These are phyloP conservation scores for Euphorbia lathyris DNA, from an alignment of 345 rosid species.

Conservation along the genomic window DNA sequence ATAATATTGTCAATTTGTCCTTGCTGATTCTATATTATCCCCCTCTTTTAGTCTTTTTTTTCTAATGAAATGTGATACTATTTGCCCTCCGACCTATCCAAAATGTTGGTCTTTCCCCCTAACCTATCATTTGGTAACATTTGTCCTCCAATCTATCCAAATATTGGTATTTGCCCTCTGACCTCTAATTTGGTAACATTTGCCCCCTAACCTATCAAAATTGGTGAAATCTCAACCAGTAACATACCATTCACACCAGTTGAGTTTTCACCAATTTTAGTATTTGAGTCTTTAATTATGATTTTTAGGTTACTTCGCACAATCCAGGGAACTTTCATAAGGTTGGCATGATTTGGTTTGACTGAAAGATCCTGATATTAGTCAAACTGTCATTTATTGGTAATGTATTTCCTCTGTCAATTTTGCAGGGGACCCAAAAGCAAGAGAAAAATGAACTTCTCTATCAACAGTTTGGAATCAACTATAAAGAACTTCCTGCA, in stretches of 20 bases:
- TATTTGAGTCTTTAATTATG: neutral
- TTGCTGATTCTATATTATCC: neutral
- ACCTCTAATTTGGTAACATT: no score
- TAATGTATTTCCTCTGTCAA: conserved; percentile 9
- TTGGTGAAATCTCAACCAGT: no score
- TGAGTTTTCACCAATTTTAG: no score
- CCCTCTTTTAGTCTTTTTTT: neutral
- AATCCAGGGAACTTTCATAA: neutral
- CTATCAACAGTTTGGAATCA: conserved; percentile 68
- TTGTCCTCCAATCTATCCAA: no score
- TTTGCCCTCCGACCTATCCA: no score
- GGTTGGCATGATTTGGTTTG: neutral
- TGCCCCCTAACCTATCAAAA: no score
- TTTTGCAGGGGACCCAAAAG: conserved; percentile 64
- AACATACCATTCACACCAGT: no score
- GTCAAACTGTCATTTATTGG: neutral
- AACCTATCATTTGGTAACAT: no score
- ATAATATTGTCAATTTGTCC: neutral
- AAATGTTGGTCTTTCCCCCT: no score
- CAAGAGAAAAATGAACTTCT: conserved; percentile 87
- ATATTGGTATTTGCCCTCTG: no score
- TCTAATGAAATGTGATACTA: neutral
- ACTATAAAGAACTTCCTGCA: conserved; percentile 60
- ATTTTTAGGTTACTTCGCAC: neutral
- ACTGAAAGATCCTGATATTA: neutral